Percentiles rank a stretch among this genome's conserved stretches.
Conservation (phyloP, 805 yeast genomes). For the Spathaspora sp. region DNA sequence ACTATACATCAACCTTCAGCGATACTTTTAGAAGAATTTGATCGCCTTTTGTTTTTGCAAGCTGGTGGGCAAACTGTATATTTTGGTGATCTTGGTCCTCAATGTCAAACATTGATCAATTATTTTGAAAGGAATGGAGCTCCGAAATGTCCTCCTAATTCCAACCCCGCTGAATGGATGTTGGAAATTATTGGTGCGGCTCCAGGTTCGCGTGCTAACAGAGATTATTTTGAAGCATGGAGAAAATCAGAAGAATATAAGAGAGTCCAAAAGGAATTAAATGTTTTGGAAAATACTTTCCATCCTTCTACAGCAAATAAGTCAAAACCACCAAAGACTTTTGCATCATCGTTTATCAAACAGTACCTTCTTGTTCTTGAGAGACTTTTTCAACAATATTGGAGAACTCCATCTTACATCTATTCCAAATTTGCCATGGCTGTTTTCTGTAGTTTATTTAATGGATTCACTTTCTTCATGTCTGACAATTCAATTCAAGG, state of each 20-base stretch:
- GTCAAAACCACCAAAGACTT: conserved; percentile 11
- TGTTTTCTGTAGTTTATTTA: conserved; percentile 49
- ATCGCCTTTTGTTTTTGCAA: conserved; percentile 64
- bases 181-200: conserved; percentile 27
- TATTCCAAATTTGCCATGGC: conserved; percentile 45
- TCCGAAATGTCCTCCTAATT: conserved; percentile 59
- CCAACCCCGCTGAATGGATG: conserved; percentile 63
- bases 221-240: conserved; percentile 24
- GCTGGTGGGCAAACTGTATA: conserved; percentile 73
- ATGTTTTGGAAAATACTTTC: conserved; percentile 16
- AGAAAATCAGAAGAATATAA: conserved; percentile 43
- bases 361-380: conserved; percentile 20
- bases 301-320: conserved; percentile 15
- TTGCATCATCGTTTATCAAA: conserved; percentile 15
- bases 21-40: conserved; percentile 67
- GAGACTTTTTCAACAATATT: conserved; percentile 38
- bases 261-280: conserved; percentile 51
- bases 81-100: conserved; percentile 68
- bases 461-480: conserved; percentile 66
- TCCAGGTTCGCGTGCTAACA: conserved; percentile 24
- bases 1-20: conserved; percentile 86
- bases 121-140: conserved; percentile 70
- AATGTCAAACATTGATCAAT: conserved; percentile 52
- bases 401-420: conserved; percentile 34
- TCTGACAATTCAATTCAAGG: conserved; percentile 33